Conservation (phyloP, 352 stramenopile genomes). For the Globisporangium abappressorium region DNA sequence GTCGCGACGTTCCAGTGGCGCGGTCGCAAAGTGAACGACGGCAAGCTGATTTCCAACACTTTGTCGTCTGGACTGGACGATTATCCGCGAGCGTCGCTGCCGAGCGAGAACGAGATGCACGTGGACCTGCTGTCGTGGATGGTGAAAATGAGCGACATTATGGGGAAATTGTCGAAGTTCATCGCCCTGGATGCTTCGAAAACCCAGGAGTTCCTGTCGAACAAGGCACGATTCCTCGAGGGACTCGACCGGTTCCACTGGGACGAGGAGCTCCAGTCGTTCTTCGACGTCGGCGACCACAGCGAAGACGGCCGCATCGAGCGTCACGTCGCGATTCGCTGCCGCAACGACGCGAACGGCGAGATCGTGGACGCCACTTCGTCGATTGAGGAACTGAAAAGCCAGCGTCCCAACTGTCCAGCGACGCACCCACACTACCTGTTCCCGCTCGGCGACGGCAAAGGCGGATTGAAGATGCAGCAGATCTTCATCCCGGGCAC, state of each 20-base stretch:
- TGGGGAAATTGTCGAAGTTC: slow-evolving; percentile 43
- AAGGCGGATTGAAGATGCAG: slow-evolving; percentile 70
- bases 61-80: slow-evolving; percentile 92
- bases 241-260: slow-evolving; percentile 71
- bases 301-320: slow-evolving; percentile 69
- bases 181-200: slow-evolving; percentile 25
- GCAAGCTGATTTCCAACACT: slow-evolving; percentile 89
- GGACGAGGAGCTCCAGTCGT: slow-evolving; percentile 59
- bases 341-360: slow-evolving; percentile 41
- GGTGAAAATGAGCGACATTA: slow-evolving; percentile 62
- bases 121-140: slow-evolving; percentile 92
- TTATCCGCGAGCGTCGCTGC: slow-evolving; percentile 83
- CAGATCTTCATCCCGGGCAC: slow-evolving; percentile 63
- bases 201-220: slow-evolving; percentile 22
- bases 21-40: slow-evolving; percentile 60
- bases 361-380: slow-evolving; percentile 42
- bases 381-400: slow-evolving; percentile 33
- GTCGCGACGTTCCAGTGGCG: slow-evolving; percentile 72
- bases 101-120: slow-evolving; percentile 81
- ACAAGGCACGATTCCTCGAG: slow-evolving; percentile 35
- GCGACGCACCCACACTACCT: slow-evolving; percentile 58
- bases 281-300: slow-evolving; percentile 81
- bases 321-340: slow-evolving; percentile 64
- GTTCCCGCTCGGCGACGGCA: slow-evolving; percentile 79
- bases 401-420: slow-evolving; percentile 42